A percentile compares a stretch with the other conserved stretches of the same genome.
phyloP scores from a whole-genome alignment of 257 asterid genomes.

The Nicotiana attenuata region DNA sequence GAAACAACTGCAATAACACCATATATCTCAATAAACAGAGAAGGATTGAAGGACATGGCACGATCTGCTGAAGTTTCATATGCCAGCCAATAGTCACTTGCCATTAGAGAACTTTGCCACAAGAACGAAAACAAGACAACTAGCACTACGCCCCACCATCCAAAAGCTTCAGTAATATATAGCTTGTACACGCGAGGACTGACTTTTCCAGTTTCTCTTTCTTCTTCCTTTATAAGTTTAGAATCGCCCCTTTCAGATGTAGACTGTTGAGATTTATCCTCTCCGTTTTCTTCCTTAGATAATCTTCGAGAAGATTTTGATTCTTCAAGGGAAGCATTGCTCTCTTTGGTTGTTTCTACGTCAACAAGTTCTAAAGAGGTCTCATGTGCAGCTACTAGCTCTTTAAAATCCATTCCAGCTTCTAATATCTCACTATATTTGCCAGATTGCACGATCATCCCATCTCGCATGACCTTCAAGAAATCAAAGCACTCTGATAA shows the following conservation, averaged over 20 bases:
- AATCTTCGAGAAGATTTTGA: constrained; percentile 35
- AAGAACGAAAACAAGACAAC: constrained; percentile 41
- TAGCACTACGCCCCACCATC: constrained; percentile 68
- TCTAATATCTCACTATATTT: constrained; percentile 55
- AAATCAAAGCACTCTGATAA: neutral
- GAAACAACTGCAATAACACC: constrained; percentile 46
- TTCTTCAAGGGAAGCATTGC: constrained; percentile 22
- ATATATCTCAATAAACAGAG: constrained; percentile 65
- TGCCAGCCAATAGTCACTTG: constrained; percentile 85
- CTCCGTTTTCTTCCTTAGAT: constrained; percentile 51
- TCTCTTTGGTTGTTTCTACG: constrained; percentile 46
- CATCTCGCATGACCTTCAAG: constrained; percentile 87
- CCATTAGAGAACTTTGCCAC: constrained; percentile 84
- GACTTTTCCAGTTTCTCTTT: constrained; percentile 73
- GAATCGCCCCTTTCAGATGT: constrained; percentile 38
- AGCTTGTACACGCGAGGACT: constrained; percentile 71
- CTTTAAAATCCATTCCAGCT: constrained; percentile 65
- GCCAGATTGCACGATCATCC: constrained; percentile 79
- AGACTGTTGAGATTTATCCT: constrained; percentile 31
- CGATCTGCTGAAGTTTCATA: constrained; percentile 70
- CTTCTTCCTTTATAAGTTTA: constrained; percentile 89
- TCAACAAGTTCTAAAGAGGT: constrained; percentile 93
- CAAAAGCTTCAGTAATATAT: constrained; percentile 74
- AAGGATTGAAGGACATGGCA: constrained; percentile 56
- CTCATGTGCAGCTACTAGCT: constrained; percentile 83